Percentiles rank a stretch among this genome's conserved stretches.
Evolutionary conservation across 805 yeast species (phyloP).

Genomic region (Candida hispaniensis): DNA sequence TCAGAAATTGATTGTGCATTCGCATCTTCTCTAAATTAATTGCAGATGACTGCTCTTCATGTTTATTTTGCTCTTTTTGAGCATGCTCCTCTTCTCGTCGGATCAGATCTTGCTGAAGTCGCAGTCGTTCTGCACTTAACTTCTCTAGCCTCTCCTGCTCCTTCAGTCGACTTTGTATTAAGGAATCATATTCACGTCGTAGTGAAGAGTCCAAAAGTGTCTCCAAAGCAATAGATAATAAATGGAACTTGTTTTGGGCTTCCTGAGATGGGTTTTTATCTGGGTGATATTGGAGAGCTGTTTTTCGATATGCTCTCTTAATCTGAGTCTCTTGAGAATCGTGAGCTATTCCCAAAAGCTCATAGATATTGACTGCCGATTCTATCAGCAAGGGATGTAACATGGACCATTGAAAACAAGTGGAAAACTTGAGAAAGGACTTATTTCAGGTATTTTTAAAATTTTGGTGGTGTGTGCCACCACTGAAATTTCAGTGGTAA

Average conservation of each 20-base stretch:
- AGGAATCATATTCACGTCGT: constrained; percentile 20
- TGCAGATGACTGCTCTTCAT: not conserved
- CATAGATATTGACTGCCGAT: constrained; percentile 21
- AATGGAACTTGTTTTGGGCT: constrained; percentile 24
- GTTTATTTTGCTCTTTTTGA: not conserved
- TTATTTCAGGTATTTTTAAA: no score
- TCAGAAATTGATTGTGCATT: constrained; percentile 15
- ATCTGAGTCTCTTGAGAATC: constrained; percentile 4
- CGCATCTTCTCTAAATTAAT: constrained; percentile 15
- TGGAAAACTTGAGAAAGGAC: no score
- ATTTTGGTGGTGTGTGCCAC: no score
- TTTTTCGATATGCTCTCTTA: constrained; percentile 16
- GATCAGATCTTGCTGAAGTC: constrained; percentile 22
- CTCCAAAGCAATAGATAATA: constrained; percentile 22
- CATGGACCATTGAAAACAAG: no score
- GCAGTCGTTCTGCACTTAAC: constrained; percentile 17
- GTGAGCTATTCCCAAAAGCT: constrained; percentile 19
- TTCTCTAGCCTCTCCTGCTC: constrained; percentile 14
- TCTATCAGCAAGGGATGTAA: constrained; percentile 17
- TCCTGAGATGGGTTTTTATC: constrained; percentile 25
- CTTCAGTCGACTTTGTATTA: constrained; percentile 17
- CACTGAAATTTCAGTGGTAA: no score
- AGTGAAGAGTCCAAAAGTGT: constrained; percentile 17
- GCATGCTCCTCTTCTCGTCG: constrained; percentile 20
- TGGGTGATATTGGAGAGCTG: constrained; percentile 22